Evolutionary conservation across 2,329 filamentous ascomycete genomes (phyloP).

Genomic region (Cordyceps cateniannulata): DNA sequence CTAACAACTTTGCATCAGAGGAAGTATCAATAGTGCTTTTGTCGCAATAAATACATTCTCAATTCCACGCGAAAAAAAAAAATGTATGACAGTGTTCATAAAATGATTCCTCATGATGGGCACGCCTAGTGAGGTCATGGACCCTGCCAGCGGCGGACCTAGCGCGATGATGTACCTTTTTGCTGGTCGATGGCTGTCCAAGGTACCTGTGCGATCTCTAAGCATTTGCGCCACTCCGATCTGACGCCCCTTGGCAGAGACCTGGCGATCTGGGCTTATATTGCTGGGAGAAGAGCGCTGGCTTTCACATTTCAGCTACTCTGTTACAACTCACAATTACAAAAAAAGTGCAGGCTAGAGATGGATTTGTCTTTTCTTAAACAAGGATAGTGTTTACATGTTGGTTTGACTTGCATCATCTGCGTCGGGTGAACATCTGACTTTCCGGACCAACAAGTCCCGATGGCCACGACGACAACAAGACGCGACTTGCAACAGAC

Average conservation of each 20-base stretch:
- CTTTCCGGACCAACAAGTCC: no score
- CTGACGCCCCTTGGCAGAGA: background rate
- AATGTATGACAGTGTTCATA: background rate
- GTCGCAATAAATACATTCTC: background rate
- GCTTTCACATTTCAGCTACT: no score
- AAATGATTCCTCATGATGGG: conserved; percentile 13
- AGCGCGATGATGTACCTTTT: conserved; percentile 4
- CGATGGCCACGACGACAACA: no score
- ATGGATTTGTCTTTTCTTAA: no score
- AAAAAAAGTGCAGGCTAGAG: no score
- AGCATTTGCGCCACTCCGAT: background rate
- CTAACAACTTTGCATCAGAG: background rate
- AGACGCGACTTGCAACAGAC: background rate
- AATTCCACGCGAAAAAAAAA: background rate
- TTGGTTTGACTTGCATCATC: no score
- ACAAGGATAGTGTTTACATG: no score
- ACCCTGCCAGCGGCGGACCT: background rate
- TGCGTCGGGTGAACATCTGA: no score
- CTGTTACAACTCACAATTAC: background rate
- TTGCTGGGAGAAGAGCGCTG: no score
- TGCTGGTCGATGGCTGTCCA: background rate
- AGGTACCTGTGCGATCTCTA: background rate
- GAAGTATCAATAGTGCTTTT: background rate
- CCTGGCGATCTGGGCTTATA: background rate
- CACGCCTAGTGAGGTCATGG: conserved; percentile 7